A percentile compares a stretch with the other conserved stretches of the same genome.
Conservation (phyloP, 257 asterid genomes). For the Solanum neorickii region DNA sequence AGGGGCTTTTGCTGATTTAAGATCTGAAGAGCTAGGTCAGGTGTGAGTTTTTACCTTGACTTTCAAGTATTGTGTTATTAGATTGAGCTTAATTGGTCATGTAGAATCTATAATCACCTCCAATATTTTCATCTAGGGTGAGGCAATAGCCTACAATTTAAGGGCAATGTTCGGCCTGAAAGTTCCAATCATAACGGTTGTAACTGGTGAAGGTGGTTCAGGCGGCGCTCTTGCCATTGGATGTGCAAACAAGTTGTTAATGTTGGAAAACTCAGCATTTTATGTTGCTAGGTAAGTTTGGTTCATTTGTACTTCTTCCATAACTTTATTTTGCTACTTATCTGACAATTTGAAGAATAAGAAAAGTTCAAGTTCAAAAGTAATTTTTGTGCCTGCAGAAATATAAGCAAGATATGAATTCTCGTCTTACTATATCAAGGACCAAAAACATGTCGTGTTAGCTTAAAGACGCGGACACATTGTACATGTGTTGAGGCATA, state of each 20-base stretch:
- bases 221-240: conserved; percentile 99
- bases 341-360: background rate
- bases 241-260: conserved; percentile 81
- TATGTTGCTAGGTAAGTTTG: conserved; percentile 73
- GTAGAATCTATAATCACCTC: background rate
- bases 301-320: background rate
- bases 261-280: conserved; percentile 96
- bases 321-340: background rate
- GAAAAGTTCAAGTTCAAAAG: background rate
- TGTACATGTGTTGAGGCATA: background rate
- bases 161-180: conserved; percentile 96
- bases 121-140: conserved; percentile 53
- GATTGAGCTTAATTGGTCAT: background rate
- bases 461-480: background rate
- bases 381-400: background rate
- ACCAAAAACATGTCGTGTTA: background rate
- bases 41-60: conserved; percentile 24
- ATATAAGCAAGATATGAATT: background rate
- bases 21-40: conserved; percentile 76
- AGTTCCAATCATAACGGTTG: conserved; percentile 80
- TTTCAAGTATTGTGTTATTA: background rate
- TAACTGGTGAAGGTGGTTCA: conserved; percentile 99
- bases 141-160: conserved; percentile 86
- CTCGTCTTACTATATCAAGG: background rate
- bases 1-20: conserved; percentile 87